Evolutionary conservation across 768 basidiomycete genomes (phyloP).

Genomic region (Termitomyces sp.): DNA sequence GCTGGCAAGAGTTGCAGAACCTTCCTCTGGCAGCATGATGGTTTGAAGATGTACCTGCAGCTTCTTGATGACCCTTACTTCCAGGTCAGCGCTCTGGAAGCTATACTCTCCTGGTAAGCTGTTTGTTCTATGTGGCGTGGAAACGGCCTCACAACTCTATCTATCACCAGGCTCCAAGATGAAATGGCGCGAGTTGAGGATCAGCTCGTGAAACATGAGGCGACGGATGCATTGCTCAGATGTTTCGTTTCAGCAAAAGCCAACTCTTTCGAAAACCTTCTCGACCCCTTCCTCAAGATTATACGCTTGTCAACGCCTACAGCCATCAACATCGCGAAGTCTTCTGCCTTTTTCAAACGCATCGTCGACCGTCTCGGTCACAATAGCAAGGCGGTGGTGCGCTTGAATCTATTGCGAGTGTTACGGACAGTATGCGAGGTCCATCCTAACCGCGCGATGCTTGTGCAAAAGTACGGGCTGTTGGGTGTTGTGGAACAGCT

Average conservation of each 20-base stretch:
- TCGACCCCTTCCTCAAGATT: constrained; percentile 91
- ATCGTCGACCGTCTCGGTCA: constrained; percentile 73
- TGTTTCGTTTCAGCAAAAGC: constrained; percentile 85
- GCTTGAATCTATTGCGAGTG: constrained; percentile 84
- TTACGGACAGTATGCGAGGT: constrained; percentile 83
- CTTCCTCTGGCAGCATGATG: constrained; percentile 90
- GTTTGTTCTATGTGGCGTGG: background rate
- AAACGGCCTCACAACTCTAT: background rate
- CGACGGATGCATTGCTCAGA: constrained; percentile 63
- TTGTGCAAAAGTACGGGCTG: constrained; percentile 80
- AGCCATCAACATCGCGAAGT: constrained; percentile 72
- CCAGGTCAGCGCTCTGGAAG: constrained; percentile 88
- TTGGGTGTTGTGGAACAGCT: constrained; percentile 76
- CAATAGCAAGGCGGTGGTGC: constrained; percentile 80
- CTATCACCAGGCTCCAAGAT: constrained; percentile 73
- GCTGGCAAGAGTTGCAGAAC: constrained; percentile 91
- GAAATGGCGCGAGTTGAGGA: constrained; percentile 94
- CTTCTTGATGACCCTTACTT: constrained; percentile 84
- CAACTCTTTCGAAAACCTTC: constrained; percentile 86
- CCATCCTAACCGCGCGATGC: constrained; percentile 76
- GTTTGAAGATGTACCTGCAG: constrained; percentile 73
- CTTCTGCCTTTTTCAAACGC: constrained; percentile 78
- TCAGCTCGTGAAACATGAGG: constrained; percentile 60
- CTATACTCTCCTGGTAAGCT: constrained; percentile 80
- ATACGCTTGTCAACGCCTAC: constrained; percentile 71